phyloP scores from a whole-genome alignment of 768 basidiomycete genomes.

The Phaeotremella skinneri region DNA sequence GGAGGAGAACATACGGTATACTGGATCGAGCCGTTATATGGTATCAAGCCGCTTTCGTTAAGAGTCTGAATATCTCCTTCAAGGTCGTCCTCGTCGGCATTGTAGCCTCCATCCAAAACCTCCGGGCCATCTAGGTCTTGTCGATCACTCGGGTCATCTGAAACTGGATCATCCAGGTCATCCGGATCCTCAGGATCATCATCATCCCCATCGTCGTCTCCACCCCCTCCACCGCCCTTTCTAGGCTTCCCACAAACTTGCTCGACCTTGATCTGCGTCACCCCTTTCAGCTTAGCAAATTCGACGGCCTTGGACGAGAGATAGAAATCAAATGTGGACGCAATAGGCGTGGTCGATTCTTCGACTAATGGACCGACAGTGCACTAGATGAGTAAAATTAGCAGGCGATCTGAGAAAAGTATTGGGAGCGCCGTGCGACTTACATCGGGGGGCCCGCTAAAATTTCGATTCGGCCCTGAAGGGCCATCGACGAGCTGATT shows the following conservation, averaged over 20 bases:
- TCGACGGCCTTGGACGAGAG: constrained; percentile 20
- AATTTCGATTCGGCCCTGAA: constrained; percentile 38
- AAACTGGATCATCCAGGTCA: constrained; percentile 3
- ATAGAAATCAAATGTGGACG: constrained; percentile 27
- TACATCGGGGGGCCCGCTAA: constrained; percentile 32
- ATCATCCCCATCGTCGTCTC: constrained; percentile 19
- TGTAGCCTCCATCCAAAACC: too few relatives aligned
- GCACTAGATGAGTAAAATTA: constrained; percentile 20
- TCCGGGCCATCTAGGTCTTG: too few relatives aligned
- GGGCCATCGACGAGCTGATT: constrained; percentile 35
- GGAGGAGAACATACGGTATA: constrained; percentile 14
- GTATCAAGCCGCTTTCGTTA: constrained; percentile 16
- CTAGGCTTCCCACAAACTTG: constrained; percentile 29
- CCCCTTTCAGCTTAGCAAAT: constrained; percentile 17
- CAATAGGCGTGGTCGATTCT: neutral
- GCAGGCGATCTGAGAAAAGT: neutral
- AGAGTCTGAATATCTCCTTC: constrained; percentile 22
- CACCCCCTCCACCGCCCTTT: constrained; percentile 13
- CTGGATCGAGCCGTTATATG: constrained; percentile 16
- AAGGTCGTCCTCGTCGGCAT: constrained; percentile 5
- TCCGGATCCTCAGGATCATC: constrained; percentile 17
- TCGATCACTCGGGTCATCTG: neutral
- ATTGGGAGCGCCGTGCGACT: constrained; percentile 2
- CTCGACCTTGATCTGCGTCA: constrained; percentile 29
- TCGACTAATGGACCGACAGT: constrained; percentile 27